Evolutionary conservation across 352 stramenopile genomes (phyloP).

Genomic region (Elongisporangium prolatum): DNA sequence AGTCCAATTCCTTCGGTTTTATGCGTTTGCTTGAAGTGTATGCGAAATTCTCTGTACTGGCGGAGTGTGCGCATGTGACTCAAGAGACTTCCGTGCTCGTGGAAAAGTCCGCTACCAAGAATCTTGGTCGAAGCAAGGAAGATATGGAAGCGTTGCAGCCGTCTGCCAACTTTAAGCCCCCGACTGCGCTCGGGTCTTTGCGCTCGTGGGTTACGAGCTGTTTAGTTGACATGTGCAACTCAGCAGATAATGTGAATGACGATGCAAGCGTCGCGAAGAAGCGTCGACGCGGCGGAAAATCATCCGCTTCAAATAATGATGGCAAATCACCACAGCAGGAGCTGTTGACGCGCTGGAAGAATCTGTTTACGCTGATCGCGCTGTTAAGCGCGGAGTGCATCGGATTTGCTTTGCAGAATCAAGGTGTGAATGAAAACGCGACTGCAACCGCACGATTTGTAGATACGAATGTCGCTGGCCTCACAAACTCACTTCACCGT

Average conservation of each 20-base stretch:
- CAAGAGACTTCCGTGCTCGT: slow-evolving; percentile 41
- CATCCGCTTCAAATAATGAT: slow-evolving; percentile 14
- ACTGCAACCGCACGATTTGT: slow-evolving; percentile 36
- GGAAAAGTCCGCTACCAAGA: slow-evolving; percentile 28
- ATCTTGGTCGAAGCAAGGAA: slow-evolving; percentile 10
- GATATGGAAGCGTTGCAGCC: slow-evolving; percentile 49
- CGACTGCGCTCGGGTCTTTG: slow-evolving; percentile 32
- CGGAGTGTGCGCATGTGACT: slow-evolving; percentile 43
- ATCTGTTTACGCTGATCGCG: slow-evolving; percentile 62
- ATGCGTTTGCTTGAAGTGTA: slow-evolving; percentile 71
- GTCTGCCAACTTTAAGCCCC: slow-evolving; percentile 56
- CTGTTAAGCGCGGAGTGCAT: slow-evolving; percentile 58
- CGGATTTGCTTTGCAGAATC: slow-evolving; percentile 53
- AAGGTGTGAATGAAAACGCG: slow-evolving; percentile 31
- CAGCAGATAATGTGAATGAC: slow-evolving; percentile 25
- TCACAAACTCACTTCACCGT: slow-evolving; percentile 36
- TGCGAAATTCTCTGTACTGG: slow-evolving; percentile 49
- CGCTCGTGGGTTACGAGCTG: slow-evolving; percentile 50
- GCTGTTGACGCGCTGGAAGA: slow-evolving; percentile 57
- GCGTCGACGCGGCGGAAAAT: slow-evolving; percentile 34
- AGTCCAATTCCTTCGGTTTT: slow-evolving; percentile 50
- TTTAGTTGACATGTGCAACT: slow-evolving; percentile 43
- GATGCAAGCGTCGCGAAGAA: slow-evolving; percentile 42
- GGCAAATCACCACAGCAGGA: slow-evolving; percentile 24
- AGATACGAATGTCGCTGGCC: slow-evolving; percentile 33